Conservation (phyloP, 225 moss, liverwort and hornwort species). For the Thuidium tamariscinum region DNA sequence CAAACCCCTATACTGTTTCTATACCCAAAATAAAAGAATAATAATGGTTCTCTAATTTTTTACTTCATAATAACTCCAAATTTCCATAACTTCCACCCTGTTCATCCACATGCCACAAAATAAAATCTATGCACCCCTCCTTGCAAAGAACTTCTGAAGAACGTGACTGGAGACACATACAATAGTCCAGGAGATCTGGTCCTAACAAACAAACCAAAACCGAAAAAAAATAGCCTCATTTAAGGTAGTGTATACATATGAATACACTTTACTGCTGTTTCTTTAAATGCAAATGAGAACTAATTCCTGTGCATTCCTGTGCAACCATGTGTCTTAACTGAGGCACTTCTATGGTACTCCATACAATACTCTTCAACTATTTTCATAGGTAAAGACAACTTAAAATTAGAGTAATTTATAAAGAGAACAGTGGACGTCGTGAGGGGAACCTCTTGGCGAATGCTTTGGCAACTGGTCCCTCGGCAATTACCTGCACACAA, state of each 20-base stretch:
- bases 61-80: too few species aligned
- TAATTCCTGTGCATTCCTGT: neutral
- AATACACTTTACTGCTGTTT: neutral
- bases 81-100: too few species aligned
- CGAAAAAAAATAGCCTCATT: too few species aligned
- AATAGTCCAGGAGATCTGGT: too few species aligned
- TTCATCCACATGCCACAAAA: too few species aligned
- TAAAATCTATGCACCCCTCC: too few species aligned
- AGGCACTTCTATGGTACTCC: neutral
- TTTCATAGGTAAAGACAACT: neutral
- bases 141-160: too few species aligned
- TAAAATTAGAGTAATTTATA: neutral
- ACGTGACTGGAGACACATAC: too few species aligned
- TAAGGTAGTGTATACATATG: neutral
- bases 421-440: constrained; percentile 24
- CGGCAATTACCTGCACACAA: constrained; percentile 47
- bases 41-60: too few species aligned
- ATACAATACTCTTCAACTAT: neutral
- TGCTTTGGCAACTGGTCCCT: constrained; percentile 56
- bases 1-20: too few species aligned
- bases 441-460: constrained; percentile 44
- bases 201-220: too few species aligned
- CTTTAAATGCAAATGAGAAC: neutral
- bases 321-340: neutral
- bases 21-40: too few species aligned